Conservation (phyloP, 805 yeast species). For the Sugiyamaella americana region DNA sequence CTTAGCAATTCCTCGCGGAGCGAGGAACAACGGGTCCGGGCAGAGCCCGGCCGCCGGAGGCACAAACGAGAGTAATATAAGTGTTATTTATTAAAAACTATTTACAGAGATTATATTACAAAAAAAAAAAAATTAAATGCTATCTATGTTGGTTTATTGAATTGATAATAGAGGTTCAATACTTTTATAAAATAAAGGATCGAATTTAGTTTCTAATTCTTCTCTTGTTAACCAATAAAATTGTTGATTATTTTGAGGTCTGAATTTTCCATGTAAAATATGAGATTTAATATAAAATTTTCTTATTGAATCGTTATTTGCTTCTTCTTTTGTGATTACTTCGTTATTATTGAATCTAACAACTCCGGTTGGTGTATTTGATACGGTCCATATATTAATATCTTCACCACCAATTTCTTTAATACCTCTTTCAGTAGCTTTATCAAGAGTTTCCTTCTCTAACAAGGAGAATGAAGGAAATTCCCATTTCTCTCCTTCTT, state of each 20-base stretch:
- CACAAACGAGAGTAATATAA: no score
- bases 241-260: conserved; percentile 39
- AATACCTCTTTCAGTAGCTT: conserved; percentile 69
- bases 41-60: no score
- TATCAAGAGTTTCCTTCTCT: conserved; percentile 53
- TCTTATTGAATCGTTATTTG: conserved; percentile 30
- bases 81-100: not conserved
- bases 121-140: conserved; percentile 10
- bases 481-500: conserved; percentile 49
- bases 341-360: conserved; percentile 36
- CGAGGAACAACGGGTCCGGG: no score
- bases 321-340: conserved; percentile 18
- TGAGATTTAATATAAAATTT: conserved; percentile 83
- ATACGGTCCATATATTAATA: conserved; percentile 86
- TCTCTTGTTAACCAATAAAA: conserved; percentile 82
- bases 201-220: conserved; percentile 56
- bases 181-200: conserved; percentile 48
- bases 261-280: conserved; percentile 76
- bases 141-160: no score
- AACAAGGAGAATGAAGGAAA: conserved; percentile 64
- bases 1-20: not conserved
- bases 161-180: conserved; percentile 31
- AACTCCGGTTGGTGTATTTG: conserved; percentile 78
- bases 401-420: conserved; percentile 63
- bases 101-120: not conserved